Conservation (phyloP, 768 basidiomycete species). For the Mrakia blollopis region DNA sequence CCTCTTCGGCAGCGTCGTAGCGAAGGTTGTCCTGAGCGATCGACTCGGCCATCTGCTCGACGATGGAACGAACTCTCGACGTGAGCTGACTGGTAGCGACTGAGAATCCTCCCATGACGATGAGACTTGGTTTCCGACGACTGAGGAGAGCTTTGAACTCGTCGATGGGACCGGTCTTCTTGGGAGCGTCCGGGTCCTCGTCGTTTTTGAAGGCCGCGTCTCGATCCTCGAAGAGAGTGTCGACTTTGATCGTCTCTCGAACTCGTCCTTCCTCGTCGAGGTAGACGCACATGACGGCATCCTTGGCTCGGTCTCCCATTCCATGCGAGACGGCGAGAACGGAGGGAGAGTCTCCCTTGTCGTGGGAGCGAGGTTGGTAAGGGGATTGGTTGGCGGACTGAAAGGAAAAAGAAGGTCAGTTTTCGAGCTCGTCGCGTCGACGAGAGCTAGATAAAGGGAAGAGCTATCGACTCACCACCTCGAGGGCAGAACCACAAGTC, state of each 20-base stretch:
- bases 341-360: slow-evolving; percentile 64
- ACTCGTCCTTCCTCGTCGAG: slow-evolving; percentile 82
- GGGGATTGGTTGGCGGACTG: slow-evolving; percentile 82
- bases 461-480: slow-evolving; percentile 53
- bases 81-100: slow-evolving; percentile 57
- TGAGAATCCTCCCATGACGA: slow-evolving; percentile 83
- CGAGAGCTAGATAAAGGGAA: not conserved
- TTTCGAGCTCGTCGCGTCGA: not conserved
- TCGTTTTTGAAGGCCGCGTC: slow-evolving; percentile 48
- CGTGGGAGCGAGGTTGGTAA: slow-evolving; percentile 58
- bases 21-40: slow-evolving; percentile 24
- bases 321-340: slow-evolving; percentile 93
- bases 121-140: slow-evolving; percentile 76
- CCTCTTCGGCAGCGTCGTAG: not conserved
- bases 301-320: slow-evolving; percentile 86
- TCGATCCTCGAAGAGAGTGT: slow-evolving; percentile 71
- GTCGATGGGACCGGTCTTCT: slow-evolving; percentile 29
- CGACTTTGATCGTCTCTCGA: slow-evolving; percentile 82
- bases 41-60: slow-evolving; percentile 38
- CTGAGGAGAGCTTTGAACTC: slow-evolving; percentile 78
- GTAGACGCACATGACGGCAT: slow-evolving; percentile 77
- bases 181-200: not conserved
- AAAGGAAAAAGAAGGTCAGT: not conserved
- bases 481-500: slow-evolving; percentile 62
- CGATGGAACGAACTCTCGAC: slow-evolving; percentile 36